phyloP scores from a whole-genome alignment of 441 rosid genomes.

The Iberis amara region DNA sequence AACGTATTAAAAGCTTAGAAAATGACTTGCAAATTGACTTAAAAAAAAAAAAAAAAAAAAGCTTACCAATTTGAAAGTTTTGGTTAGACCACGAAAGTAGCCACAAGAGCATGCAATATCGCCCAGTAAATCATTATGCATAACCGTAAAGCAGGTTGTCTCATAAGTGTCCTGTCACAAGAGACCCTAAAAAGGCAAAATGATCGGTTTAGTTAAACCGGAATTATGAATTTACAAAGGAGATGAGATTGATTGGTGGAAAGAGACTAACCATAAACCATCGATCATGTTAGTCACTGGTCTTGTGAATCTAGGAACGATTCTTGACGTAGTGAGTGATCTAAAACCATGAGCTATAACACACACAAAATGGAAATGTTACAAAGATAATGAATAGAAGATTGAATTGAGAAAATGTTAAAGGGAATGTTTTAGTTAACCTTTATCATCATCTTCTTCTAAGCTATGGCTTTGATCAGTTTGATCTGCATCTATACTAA shows the following conservation, averaged over 20 bases:
- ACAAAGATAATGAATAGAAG: slow-evolving; percentile 1
- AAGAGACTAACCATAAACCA: slow-evolving; percentile 70
- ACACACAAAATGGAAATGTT: slow-evolving; percentile 1
- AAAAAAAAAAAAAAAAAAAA: too few species aligned
- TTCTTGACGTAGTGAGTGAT: slow-evolving; percentile 80
- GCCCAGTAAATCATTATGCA: slow-evolving; percentile 92
- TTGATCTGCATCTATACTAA: slow-evolving; percentile 69
- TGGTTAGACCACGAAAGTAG: slow-evolving; percentile 62
- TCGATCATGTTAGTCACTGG: slow-evolving; percentile 81
- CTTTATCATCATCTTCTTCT: slow-evolving; percentile 98
- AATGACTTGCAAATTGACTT: too few species aligned
- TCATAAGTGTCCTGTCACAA: slow-evolving; percentile 94
- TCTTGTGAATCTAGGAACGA: slow-evolving; percentile 79
- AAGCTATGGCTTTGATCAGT: slow-evolving; percentile 39
- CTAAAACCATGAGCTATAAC: slow-evolving; percentile 85
- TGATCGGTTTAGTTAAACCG: neutral
- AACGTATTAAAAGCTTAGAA: too few species aligned
- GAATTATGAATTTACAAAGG: neutral
- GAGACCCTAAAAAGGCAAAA: slow-evolving; percentile 59
- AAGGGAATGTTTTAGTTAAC: slow-evolving; percentile 31
- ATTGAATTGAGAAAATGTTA: neutral
- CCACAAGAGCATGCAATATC: slow-evolving; percentile 71
- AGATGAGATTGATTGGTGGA: neutral
- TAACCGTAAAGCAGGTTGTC: slow-evolving; percentile 86
- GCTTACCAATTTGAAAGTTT: slow-evolving; percentile 36